phyloP scores from a whole-genome alignment of 495 filamentous ascomycete species.

The Neurospora sublineolata region DNA sequence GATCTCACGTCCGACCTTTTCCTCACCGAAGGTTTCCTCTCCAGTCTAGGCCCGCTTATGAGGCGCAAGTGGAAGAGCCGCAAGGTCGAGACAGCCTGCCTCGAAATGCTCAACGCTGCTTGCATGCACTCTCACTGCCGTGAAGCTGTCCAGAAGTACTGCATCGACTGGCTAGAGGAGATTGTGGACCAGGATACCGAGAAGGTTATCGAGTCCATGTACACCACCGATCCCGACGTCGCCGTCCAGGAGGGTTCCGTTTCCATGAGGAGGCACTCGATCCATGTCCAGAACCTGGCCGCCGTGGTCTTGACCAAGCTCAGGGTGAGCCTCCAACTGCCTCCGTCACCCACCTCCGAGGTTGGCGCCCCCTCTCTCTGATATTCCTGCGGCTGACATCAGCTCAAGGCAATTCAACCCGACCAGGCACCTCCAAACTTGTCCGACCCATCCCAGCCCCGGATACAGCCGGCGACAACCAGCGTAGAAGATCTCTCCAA shows the following conservation, averaged over 20 bases:
- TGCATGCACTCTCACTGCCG: constrained; percentile 72
- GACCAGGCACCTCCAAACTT: constrained; percentile 18
- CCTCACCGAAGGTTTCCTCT: constrained; percentile 71
- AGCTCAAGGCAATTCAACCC: constrained; percentile 39
- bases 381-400: constrained; percentile 35
- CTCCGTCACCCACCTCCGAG: constrained; percentile 3
- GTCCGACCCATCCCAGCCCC: constrained; percentile 30
- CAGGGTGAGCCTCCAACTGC: constrained; percentile 32
- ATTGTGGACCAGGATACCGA: constrained; percentile 57
- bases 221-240: constrained; percentile 25
- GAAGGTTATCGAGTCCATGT: constrained; percentile 40
- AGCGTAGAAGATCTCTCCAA: constrained; percentile 61
- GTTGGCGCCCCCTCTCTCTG: constrained; percentile 8
- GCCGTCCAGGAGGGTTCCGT: constrained; percentile 30
- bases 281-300: constrained; percentile 49
- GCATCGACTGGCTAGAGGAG: constrained; percentile 71
- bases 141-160: constrained; percentile 67
- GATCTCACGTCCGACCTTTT: constrained; percentile 61
- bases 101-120: constrained; percentile 84
- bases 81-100: constrained; percentile 66
- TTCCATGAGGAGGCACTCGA: constrained; percentile 37
- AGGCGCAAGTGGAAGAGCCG: constrained; percentile 61
- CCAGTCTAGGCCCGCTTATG: constrained; percentile 55
- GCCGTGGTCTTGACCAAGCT: constrained; percentile 80
- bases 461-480: constrained; percentile 37